Conservation (phyloP, 495 filamentous ascomycete genomes). For the Cladorrhinum samala region DNA sequence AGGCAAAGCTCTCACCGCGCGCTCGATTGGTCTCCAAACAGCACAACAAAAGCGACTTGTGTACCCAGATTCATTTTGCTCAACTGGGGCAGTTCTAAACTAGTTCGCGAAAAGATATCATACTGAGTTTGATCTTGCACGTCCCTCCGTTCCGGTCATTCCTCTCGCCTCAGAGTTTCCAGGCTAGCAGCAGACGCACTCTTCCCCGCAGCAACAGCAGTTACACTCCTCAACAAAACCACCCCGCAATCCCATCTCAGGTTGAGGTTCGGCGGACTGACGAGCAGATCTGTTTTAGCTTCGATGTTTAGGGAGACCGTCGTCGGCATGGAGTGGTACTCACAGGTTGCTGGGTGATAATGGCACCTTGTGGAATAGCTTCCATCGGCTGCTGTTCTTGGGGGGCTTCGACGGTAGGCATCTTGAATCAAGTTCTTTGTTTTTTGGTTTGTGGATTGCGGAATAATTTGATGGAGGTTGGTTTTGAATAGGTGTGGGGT, state of each 20-base stretch:
- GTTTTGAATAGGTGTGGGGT: neutral
- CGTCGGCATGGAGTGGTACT: neutral
- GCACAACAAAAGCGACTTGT: too few species aligned
- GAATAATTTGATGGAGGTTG: neutral
- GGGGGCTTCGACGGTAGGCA: slow-evolving; percentile 22
- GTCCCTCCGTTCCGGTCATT: too few species aligned
- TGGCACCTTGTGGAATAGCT: slow-evolving; percentile 12
- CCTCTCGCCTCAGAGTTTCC: neutral
- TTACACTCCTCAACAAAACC: slow-evolving; percentile 27
- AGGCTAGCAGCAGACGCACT: slow-evolving; percentile 23
- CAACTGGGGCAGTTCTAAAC: too few species aligned
- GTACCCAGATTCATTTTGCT: too few species aligned
- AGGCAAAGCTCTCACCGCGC: too few species aligned
- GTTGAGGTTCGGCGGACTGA: slow-evolving; percentile 21
- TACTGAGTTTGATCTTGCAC: too few species aligned
- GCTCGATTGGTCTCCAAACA: too few species aligned
- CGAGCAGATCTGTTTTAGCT: neutral
- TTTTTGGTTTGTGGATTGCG: too few species aligned
- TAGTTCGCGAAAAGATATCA: too few species aligned
- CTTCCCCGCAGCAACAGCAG: slow-evolving; percentile 25
- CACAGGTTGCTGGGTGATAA: slow-evolving; percentile 25
- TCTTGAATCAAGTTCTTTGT: slow-evolving; percentile 6
- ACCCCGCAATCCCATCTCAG: slow-evolving; percentile 27
- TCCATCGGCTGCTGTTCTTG: slow-evolving; percentile 28
- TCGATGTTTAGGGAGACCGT: neutral